Conservation (phyloP, 805 yeast genomes). For the Ogataea chonburiensis region DNA sequence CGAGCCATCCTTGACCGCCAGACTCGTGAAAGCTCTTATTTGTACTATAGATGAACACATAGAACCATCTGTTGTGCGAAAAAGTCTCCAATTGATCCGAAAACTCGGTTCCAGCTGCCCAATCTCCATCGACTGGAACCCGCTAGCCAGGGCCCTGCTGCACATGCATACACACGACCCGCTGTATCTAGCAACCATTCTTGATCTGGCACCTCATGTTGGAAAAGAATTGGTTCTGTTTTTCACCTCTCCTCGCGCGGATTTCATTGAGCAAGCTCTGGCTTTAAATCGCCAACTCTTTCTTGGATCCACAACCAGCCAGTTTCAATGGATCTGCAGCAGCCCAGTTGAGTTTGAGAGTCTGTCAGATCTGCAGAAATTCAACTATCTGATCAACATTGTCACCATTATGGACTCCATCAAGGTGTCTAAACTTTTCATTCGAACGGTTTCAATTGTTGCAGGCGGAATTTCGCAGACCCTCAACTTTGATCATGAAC, state of each 20-base stretch:
- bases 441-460: conserved; percentile 20
- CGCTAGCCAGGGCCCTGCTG: conserved; percentile 9
- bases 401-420: conserved; percentile 11
- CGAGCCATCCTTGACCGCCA: background rate
- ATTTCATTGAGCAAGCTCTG: conserved; percentile 8
- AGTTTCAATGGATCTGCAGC: conserved; percentile 13
- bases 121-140: conserved; percentile 4
- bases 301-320: conserved; percentile 4
- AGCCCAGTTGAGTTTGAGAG: conserved; percentile 3
- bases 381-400: conserved; percentile 17
- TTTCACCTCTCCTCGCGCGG: conserved; percentile 8
- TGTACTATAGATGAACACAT: conserved; percentile 1
- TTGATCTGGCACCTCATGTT: conserved; percentile 9
- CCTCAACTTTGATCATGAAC: conserved; percentile 19
- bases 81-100: conserved; percentile 4
- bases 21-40: conserved; percentile 2
- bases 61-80: background rate
- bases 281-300: conserved; percentile 1
- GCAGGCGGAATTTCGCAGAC: conserved; percentile 19
- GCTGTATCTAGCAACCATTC: conserved; percentile 1
- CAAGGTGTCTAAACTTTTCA: conserved; percentile 8
- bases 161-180: conserved; percentile 10
- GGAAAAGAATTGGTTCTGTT: conserved; percentile 8
- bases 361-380: conserved; percentile 7
- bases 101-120: conserved; percentile 2